Base-by-base conservation (phyloP, 208 protist genomes). In the Pavlovales sp. region DNA sequence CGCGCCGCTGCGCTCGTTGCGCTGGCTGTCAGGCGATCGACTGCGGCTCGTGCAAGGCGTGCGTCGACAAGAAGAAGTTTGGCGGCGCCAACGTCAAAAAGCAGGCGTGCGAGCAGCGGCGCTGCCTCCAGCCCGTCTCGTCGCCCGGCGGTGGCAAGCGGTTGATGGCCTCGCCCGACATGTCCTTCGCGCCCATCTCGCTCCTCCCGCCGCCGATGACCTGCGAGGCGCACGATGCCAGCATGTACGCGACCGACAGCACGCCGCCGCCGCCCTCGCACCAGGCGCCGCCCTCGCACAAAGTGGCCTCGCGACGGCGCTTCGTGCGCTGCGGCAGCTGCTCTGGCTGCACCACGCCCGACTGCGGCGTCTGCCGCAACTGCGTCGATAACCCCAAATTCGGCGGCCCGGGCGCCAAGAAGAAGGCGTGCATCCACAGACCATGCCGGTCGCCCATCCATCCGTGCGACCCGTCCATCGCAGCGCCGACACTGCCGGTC, bases 71-170 rank as follows among this genome's bases (percentile, higher is more conserved):
- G 79, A 10, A 10, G 5, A 83, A 46, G 39, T 83, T 83, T 67
- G 79, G 79, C 28, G 79, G 79, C 39, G 79, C 79, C 5, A 40
- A 40, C 41, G 79, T 83, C 11, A 83, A 83, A 42, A 83, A 83
- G 79, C 79, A 83, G 42, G 79, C 79, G 44, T 83, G 79, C 79
- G 36, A 83, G 44, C 42, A 67, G 36, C 39, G 79, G 32, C 28
- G 79, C 28, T 83, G 79, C 79, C 41, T 83, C 11, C 39, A 36
- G 44, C 79, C 79, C n/a, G 26, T 57, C 11, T 20, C 20, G 11
- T 57, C 44, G 44, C n/a, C n/a, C n/a, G n/a, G n/a, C n/a, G n/a
- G n/a, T n/a, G n/a, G n/a, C n/a, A n/a, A n/a, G n/a, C n/a, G n/a
- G n/a, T n/a, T n/a, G n/a, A 57, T 57, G 11, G 44, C 32, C 14